phyloP scores from a whole-genome alignment of 192 early-diverging fungal genomes.

The Dissophora globulifera region DNA sequence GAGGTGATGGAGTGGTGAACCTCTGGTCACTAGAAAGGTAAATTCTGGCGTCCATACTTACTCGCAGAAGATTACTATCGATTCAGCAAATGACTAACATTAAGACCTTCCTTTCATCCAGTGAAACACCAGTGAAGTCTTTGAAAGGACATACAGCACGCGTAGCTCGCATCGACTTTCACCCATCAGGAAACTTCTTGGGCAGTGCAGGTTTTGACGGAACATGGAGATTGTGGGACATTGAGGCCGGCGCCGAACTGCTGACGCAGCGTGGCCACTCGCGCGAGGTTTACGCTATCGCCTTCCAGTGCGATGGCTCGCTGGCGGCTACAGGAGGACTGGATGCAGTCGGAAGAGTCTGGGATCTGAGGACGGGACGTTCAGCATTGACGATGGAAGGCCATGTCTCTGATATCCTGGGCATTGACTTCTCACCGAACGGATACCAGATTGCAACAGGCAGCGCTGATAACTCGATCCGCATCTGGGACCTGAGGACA shows the following conservation, averaged over 20 bases:
- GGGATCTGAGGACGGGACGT: slow-evolving; percentile 95
- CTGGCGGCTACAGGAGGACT: slow-evolving; percentile 90
- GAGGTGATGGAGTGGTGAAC: slow-evolving; percentile 79
- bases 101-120: slow-evolving; percentile 15
- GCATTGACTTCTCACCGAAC: slow-evolving; percentile 93
- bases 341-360: slow-evolving; percentile 94
- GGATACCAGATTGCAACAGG: slow-evolving; percentile 93
- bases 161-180: slow-evolving; percentile 88
- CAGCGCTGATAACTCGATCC: slow-evolving; percentile 89
- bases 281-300: slow-evolving; percentile 90
- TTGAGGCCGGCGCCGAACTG: slow-evolving; percentile 77
- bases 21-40: slow-evolving; percentile 89
- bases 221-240: slow-evolving; percentile 98
- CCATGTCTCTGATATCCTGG: slow-evolving; percentile 90
- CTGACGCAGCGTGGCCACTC: slow-evolving; percentile 96
- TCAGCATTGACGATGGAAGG: slow-evolving; percentile 89
- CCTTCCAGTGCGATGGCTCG: slow-evolving; percentile 92
- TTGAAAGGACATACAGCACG: slow-evolving; percentile 86
- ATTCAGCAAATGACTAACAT: too few relatives aligned
- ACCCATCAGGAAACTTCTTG: slow-evolving; percentile 88
- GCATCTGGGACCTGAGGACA: slow-evolving; percentile 92
- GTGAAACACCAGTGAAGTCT: slow-evolving; percentile 77
- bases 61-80: neutral
- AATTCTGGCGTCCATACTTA: neutral
- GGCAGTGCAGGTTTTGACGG: slow-evolving; percentile 82